Conservation (phyloP, 2,329 filamentous ascomycete genomes). For the Biscogniauxia mediterranea region DNA sequence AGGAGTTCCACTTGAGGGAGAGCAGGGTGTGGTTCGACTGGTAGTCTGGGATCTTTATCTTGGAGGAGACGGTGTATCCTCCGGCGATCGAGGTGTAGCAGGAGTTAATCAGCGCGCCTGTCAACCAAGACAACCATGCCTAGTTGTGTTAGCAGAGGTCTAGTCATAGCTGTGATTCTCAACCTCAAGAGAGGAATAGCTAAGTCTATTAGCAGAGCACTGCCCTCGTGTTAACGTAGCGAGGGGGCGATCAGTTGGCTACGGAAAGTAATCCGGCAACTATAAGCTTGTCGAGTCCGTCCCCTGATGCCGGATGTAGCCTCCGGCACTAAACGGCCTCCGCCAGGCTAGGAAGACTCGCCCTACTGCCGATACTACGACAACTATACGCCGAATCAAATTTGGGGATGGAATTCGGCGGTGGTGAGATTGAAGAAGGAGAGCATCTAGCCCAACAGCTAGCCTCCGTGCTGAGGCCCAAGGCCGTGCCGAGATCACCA, state of each 20-base stretch:
- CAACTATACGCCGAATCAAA: neutral
- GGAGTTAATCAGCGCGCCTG: conserved; percentile 39
- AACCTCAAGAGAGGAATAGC: neutral
- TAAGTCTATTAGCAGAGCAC: neutral
- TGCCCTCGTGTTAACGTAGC: neutral
- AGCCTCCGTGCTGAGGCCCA: neutral
- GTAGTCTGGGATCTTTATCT: conserved; percentile 49
- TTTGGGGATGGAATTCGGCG: neutral
- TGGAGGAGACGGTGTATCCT: conserved; percentile 52
- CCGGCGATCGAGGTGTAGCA: conserved; percentile 52
- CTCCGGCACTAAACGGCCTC: neutral
- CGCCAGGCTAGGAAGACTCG: neutral
- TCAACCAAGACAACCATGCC: conserved; percentile 40
- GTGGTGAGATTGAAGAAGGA: neutral
- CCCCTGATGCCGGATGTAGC: neutral
- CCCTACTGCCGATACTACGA: neutral
- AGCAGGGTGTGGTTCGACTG: conserved; percentile 49
- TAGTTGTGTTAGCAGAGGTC: neutral
- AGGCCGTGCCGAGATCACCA: neutral
- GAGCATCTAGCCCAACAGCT: neutral
- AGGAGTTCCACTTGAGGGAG: conserved; percentile 54
- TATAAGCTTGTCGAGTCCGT: neutral
- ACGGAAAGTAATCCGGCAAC: neutral
- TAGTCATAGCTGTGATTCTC: neutral
- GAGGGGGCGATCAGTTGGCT: neutral